phyloP scores from a whole-genome alignment of 2,329 filamentous ascomycete species.

The Epichloe glyceriae region DNA sequence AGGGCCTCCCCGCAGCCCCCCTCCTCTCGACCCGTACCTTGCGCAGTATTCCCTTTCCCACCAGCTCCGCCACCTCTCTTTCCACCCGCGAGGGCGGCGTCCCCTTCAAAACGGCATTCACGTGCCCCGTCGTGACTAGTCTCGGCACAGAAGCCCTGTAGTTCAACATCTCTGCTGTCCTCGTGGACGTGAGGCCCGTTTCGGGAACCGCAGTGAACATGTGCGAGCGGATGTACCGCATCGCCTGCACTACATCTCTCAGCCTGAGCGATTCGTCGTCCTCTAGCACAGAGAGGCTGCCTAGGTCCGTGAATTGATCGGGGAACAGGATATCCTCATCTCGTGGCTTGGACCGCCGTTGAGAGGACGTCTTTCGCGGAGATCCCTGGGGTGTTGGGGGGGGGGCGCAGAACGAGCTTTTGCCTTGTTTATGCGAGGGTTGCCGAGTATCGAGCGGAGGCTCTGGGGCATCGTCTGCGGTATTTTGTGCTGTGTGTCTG shows the following conservation, averaged over 20 bases:
- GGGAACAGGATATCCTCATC: conserved; percentile 20
- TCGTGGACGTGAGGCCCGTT: conserved; percentile 49
- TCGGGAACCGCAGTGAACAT: conserved; percentile 55
- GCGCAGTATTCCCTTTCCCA: conserved; percentile 42
- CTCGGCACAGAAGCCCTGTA: conserved; percentile 47
- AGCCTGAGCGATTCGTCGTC: conserved; percentile 37
- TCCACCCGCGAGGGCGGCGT: conserved; percentile 50
- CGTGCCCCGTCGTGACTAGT: conserved; percentile 51
- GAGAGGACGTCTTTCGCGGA: conserved; percentile 11
- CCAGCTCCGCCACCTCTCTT: conserved; percentile 51
- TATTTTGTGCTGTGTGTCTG: not conserved
- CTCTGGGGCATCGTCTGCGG: conserved; percentile 16
- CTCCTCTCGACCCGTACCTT: conserved; percentile 51
- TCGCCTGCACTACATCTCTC: conserved; percentile 50
- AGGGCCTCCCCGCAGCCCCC: conserved; percentile 52
- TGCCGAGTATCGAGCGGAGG: conserved; percentile 26
- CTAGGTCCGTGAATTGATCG: conserved; percentile 46
- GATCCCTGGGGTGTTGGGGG: not conserved
- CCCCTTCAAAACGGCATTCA: conserved; percentile 44
- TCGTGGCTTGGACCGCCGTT: conserved; percentile 11
- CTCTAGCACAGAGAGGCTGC: conserved; percentile 40
- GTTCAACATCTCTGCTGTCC: conserved; percentile 50
- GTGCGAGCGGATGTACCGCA: conserved; percentile 43
- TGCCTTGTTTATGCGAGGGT: conserved; percentile 23
- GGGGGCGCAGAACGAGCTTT: conserved; percentile 7